A percentile compares a stretch with the other conserved stretches of the same genome.
These are phyloP conservation scores for Dictyostelium citrinum DNA, from an alignment of 78 protist species.

Conservation along the genomic window DNA sequence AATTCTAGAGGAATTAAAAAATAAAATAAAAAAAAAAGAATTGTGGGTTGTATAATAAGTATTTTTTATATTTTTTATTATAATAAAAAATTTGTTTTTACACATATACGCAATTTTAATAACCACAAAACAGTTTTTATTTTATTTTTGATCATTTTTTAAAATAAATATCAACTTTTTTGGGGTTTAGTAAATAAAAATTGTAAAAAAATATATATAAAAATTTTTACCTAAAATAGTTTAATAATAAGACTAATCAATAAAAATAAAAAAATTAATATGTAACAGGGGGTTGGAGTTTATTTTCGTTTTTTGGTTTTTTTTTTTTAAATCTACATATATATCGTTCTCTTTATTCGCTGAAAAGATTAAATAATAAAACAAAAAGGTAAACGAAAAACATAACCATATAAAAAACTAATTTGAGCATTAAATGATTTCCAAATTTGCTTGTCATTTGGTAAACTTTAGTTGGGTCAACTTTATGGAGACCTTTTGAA, in stretches of 20 bases:
- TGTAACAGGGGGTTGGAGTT: background rate
- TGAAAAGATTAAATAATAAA: slow-evolving; percentile 36
- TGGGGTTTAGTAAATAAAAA: too few relatives aligned
- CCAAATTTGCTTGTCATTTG: slow-evolving; percentile 61
- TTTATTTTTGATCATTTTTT: too few relatives aligned
- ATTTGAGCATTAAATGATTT: slow-evolving; percentile 70
- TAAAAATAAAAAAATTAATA: background rate
- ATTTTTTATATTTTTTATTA: too few relatives aligned
- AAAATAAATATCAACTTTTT: too few relatives aligned
- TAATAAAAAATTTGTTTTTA: too few relatives aligned
- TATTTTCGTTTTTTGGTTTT: background rate
- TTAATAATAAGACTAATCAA: background rate
- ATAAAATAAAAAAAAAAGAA: too few relatives aligned
- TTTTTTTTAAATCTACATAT: background rate
- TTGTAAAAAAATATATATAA: too few relatives aligned
- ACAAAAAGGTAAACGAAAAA: slow-evolving; percentile 61
- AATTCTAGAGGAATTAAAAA: background rate
- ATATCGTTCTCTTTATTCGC: slow-evolving; percentile 26
- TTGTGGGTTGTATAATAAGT: too few relatives aligned
- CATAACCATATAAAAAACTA: slow-evolving; percentile 75
- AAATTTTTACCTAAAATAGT: background rate
- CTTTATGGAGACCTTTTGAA: slow-evolving; percentile 22
- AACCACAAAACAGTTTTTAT: too few relatives aligned
- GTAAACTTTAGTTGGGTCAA: slow-evolving; percentile 71
- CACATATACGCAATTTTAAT: too few relatives aligned